phyloP scores from a whole-genome alignment of 306 rosid species.

The Medicago ruthenica region DNA sequence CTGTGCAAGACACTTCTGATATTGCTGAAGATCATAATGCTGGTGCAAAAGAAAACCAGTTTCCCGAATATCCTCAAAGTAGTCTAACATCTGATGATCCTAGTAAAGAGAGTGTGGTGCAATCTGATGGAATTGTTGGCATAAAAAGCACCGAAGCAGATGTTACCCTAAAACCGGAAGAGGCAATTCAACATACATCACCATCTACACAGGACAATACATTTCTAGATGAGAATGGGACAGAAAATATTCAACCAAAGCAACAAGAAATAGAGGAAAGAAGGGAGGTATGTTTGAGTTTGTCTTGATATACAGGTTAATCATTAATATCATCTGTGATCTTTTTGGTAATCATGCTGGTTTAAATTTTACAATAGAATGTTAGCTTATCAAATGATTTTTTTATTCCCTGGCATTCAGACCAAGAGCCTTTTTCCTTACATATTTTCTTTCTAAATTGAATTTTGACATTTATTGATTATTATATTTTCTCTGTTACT shows the following conservation, averaged over 20 bases:
- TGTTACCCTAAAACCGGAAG: conserved; percentile 32
- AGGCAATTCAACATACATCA: conserved; percentile 54
- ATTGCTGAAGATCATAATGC: conserved; percentile 43
- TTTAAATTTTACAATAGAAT: conserved; percentile 31
- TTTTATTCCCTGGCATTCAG: conserved; percentile 33
- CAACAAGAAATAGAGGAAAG: conserved; percentile 46
- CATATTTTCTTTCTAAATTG: conserved; percentile 29
- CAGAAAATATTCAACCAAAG: conserved; percentile 46
- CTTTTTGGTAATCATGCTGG: conserved; percentile 21
- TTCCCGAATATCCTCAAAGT: conserved; percentile 50
- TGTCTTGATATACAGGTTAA: conserved; percentile 28
- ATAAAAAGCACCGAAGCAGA: conserved; percentile 48
- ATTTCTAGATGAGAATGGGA: conserved; percentile 51
- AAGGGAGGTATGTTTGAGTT: conserved; percentile 61
- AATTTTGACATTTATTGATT: conserved; percentile 40
- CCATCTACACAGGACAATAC: conserved; percentile 45
- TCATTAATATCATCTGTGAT: conserved; percentile 14
- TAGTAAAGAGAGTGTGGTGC: conserved; percentile 43
- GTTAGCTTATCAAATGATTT: conserved; percentile 38
- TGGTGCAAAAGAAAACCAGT: conserved; percentile 49
- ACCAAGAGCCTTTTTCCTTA: not conserved
- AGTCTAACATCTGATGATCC: conserved; percentile 48
- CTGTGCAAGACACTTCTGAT: conserved; percentile 53
- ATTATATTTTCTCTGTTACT: conserved; percentile 44
- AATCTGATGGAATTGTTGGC: conserved; percentile 47